Evolutionary conservation across 768 basidiomycete species (phyloP), one percentile per base, ranked within the genome.

Genomic region (Boletus edulis): DNA sequence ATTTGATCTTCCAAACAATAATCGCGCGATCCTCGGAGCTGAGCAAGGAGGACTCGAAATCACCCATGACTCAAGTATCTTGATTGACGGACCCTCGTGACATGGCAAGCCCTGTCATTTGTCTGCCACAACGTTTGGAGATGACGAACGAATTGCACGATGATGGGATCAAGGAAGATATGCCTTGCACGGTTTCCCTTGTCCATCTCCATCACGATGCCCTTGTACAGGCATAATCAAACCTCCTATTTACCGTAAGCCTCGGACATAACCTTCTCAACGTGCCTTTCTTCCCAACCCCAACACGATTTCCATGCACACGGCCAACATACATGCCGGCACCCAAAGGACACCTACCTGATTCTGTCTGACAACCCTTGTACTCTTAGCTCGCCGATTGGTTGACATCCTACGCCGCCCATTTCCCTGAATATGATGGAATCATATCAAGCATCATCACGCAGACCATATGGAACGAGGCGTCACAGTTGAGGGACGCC

Each of bases 21-120:
- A 76, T 22, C 4, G 66, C 4, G 66, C 85, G 46, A 72, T 88
- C 35, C 72, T 84, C n/a, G 81, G 83, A 14, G 83, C 75, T 6
- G 83, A 83, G 0, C 84, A 87, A 51, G 78, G 78, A 58, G 85
- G 85, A 9, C 67, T 91, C 34, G 80, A 76, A 35, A 66, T 81
- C 2, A 83, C 84, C 0, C 81, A 2, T 73, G 83, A 18, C 71
- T 89, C 55, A 81, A 81, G 60, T 72, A 73, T 29, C 67, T 86
- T 17, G 80, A 77, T 29, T 69, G 87, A n/a, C 65, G 71, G 7
- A 48, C 65, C 11, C 67, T 24, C 22, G 4, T 24, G 80, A 81
- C 57, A 75, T 22, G 29, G 56, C 57, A 43, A 38, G 45, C 29
- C 3, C 1, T 37, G 14, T 13, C 3, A 14, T 35, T 35, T 35